Base-by-base conservation (phyloP, 2,329 filamentous ascomycete genomes). In the Colletotrichum musae region DNA sequence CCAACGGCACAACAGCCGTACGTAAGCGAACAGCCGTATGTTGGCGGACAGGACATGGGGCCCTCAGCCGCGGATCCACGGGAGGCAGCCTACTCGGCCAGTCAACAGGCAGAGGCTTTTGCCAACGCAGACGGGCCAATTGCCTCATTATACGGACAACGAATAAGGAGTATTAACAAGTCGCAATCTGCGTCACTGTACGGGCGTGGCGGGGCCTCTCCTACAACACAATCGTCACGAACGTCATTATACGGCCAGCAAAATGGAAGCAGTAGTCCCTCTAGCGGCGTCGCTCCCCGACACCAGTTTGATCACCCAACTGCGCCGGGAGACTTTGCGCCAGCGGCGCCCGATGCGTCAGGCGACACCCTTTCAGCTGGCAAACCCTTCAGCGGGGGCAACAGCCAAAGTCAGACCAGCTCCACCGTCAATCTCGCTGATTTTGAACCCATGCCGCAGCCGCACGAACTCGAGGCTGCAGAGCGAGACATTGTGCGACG, bases 401-500 rank as follows among this genome's bases (percentile, higher is more conserved):
- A 57, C 62, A 41, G 47, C 57, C 52, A 58, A 61, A 28, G 57
- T 32, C 62, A 57, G 47, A 48, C 56, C 56, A 61, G 58, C 32
- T 69, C 67, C 43, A 69, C 67, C 21, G 64, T 64, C 13, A 66
- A 69, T 21, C 56, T 69, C 1, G 45, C 58, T 24, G 67, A 66
- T 16, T 64, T 64, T 5, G 67, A 69, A 6, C 56, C 62, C 32
- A 58, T 69, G 45, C 67, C 67, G 5, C 53, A 53, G 18, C 50
- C 67, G 39, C 67, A 69, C 62, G 67, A 69, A 53, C 56, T 69
- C 13, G 62, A 69, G 28, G 56, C 64, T 24, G 67, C 67, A 28
- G 67, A 66, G 51, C 54, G 62, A 28, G 67, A 69, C 18, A 41
- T 69, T 7, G 62, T 64, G 13, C 57, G 67, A 15, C 67, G 67